A percentile compares a stretch with the other conserved stretches of the same genome.
phyloP scores from a whole-genome alignment of 2,329 filamentous ascomycete species.

The Nemania bipapillata region DNA sequence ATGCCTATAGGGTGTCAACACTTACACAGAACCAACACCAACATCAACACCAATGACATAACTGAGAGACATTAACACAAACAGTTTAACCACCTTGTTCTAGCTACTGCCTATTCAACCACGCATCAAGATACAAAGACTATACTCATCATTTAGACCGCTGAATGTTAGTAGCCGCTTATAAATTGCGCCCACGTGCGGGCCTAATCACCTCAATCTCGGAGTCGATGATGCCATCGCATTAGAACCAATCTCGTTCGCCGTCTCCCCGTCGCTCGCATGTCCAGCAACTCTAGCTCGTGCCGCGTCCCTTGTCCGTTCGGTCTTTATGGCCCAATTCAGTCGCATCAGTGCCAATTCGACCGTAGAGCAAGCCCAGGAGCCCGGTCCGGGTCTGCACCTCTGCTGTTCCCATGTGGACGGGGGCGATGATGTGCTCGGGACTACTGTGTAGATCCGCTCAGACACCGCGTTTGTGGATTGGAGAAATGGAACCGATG shows the following conservation, averaged over 20 bases:
- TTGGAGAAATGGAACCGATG: constrained; percentile 17
- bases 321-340: constrained; percentile 15
- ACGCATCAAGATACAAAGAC: not conserved
- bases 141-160: not conserved
- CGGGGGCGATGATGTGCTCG: constrained; percentile 28
- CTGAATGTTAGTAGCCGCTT: not conserved
- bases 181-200: constrained; percentile 21
- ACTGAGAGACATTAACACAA: not conserved
- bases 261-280: constrained; percentile 3
- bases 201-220: constrained; percentile 42
- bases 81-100: not conserved
- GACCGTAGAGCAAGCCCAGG: constrained; percentile 12
- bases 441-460: not conserved
- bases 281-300: constrained; percentile 11
- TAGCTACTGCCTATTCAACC: not conserved
- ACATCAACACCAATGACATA: not conserved
- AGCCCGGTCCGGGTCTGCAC: constrained; percentile 18
- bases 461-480: not conserved
- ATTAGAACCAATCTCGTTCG: constrained; percentile 35
- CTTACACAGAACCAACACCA: not conserved
- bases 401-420: not conserved
- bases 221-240: constrained; percentile 44
- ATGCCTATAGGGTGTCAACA: not conserved
- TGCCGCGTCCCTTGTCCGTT: constrained; percentile 13
- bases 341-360: not conserved